Conservation (phyloP, 805 yeast species). For the Wickerhamia fluorescens region DNA sequence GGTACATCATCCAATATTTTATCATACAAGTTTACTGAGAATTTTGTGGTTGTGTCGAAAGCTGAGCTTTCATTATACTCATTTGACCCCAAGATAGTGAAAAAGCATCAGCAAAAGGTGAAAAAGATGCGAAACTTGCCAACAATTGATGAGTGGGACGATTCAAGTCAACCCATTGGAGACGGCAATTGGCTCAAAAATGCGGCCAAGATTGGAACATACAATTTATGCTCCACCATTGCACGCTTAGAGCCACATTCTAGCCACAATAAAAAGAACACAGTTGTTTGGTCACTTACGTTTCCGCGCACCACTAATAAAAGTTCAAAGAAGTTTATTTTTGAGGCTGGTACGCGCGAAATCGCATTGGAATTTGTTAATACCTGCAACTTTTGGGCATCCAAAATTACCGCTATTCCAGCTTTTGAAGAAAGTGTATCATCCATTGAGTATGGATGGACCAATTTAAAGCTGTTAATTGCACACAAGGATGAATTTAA, state of each 20-base stretch:
- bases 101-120: conserved; percentile 31
- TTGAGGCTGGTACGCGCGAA: conserved; percentile 60
- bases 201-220: conserved; percentile 50
- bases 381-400: conserved; percentile 88
- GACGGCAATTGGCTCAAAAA: conserved; percentile 67
- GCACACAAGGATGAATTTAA: conserved; percentile 21
- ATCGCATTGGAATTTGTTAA: conserved; percentile 65
- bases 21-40: conserved; percentile 31
- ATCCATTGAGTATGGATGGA: conserved; percentile 83
- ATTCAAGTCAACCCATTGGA: conserved; percentile 30
- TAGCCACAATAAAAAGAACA: conserved; percentile 1
- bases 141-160: conserved; percentile 11
- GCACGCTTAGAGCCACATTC: conserved; percentile 29
- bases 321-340: conserved; percentile 40
- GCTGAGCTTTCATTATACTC: conserved; percentile 57
- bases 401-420: conserved; percentile 76
- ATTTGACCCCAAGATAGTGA: conserved; percentile 40
- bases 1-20: conserved; percentile 8
- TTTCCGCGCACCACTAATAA: conserved; percentile 40
- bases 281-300: conserved; percentile 44
- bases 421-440: conserved; percentile 59
- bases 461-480: conserved; percentile 29
- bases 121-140: conserved; percentile 6
- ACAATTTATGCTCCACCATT: conserved; percentile 45
- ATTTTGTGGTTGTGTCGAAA: conserved; percentile 61